phyloP scores from a whole-genome alignment of 169 alveolate genomes.

The Plasmodium vivax region DNA sequence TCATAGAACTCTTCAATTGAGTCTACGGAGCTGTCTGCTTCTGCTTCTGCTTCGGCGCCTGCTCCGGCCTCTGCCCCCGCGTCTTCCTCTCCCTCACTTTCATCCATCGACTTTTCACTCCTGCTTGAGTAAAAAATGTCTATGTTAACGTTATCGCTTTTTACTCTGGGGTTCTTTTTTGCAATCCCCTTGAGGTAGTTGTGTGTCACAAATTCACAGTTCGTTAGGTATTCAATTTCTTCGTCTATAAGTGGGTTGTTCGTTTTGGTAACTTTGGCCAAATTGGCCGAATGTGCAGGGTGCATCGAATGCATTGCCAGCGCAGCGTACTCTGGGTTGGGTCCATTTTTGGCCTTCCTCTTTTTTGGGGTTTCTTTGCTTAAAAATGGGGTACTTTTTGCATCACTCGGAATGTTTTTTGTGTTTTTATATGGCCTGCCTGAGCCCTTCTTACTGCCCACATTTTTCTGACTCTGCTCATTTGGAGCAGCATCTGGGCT shows the following conservation, averaged over 20 bases:
- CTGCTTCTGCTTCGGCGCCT: not conserved
- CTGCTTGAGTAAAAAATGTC: conserved; percentile 54
- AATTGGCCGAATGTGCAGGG: not conserved
- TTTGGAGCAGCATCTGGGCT: not conserved
- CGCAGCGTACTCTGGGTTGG: not conserved
- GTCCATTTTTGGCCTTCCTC: not conserved
- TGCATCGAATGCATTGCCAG: not conserved
- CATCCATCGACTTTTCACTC: conserved; percentile 63
- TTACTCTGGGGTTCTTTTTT: not conserved
- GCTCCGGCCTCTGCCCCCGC: too few relatives aligned
- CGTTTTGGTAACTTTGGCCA: not conserved
- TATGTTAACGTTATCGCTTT: conserved; percentile 33
- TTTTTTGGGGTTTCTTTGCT: conserved; percentile 4
- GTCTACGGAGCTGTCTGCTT: conserved; percentile 17
- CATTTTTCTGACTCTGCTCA: not conserved
- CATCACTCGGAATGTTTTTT: not conserved
- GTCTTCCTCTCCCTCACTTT: not conserved
- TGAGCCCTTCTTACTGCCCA: not conserved
- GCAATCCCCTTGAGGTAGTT: not conserved
- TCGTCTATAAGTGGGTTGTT: not conserved
- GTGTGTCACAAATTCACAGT: not conserved
- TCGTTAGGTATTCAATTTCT: not conserved
- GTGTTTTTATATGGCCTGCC: conserved; percentile 1
- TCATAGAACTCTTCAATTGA: conserved; percentile 38
- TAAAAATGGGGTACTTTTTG: not conserved